Conservation (phyloP, 495 filamentous ascomycete species). For the Coniosporium apollinis region DNA sequence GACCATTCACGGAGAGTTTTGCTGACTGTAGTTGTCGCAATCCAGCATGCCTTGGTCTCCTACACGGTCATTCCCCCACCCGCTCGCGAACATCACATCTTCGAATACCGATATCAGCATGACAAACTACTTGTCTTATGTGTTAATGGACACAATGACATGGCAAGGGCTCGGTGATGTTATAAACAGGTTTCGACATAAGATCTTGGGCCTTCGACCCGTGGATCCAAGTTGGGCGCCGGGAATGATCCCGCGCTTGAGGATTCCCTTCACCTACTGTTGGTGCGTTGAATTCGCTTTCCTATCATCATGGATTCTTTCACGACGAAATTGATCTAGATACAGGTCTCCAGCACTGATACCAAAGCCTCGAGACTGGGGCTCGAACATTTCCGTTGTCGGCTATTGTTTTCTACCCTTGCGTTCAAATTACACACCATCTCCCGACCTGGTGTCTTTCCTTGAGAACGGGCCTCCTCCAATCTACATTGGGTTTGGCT, state of each 20-base stretch:
- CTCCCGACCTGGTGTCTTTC: slow-evolving; percentile 43
- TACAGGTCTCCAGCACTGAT: slow-evolving; percentile 56
- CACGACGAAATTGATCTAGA: background rate
- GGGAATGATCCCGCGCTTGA: slow-evolving; percentile 41
- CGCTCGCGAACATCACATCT: slow-evolving; percentile 49
- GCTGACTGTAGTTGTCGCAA: slow-evolving; percentile 17
- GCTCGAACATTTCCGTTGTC: slow-evolving; percentile 47
- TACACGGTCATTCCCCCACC: slow-evolving; percentile 54
- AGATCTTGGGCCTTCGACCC: slow-evolving; percentile 18
- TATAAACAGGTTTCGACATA: slow-evolving; percentile 20
- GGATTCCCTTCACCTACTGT: slow-evolving; percentile 63
- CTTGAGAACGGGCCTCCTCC: slow-evolving; percentile 50
- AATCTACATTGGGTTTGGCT: slow-evolving; percentile 70
- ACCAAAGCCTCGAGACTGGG: slow-evolving; percentile 64
- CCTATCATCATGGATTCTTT: too few species aligned
- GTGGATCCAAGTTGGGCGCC: slow-evolving; percentile 47
- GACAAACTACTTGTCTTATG: slow-evolving; percentile 60
- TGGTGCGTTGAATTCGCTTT: too few species aligned
- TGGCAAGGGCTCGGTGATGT: slow-evolving; percentile 26
- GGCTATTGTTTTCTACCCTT: slow-evolving; percentile 57
- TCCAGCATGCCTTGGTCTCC: slow-evolving; percentile 54
- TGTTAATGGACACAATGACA: slow-evolving; percentile 58
- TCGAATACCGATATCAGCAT: slow-evolving; percentile 38
- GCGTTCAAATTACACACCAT: slow-evolving; percentile 46
- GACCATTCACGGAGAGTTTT: too few species aligned